Conservation (phyloP, 2,329 filamentous ascomycete genomes). For the Botrytis hyacinthi region DNA sequence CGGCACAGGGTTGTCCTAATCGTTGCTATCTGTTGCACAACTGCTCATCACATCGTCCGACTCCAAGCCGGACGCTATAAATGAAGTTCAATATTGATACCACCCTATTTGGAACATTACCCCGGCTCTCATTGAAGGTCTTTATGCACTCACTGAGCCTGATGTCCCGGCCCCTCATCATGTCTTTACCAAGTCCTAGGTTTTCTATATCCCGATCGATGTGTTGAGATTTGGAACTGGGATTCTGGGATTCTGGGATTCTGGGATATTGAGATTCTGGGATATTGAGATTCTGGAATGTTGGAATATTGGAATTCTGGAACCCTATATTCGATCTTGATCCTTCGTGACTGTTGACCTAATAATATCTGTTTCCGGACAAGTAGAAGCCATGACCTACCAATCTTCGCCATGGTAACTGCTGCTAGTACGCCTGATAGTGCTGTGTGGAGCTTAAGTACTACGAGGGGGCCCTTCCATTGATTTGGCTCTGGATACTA, state of each 20-base stretch:
- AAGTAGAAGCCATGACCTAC: not conserved
- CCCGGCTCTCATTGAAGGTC: not conserved
- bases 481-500: slow-evolving; percentile 6
- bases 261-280: not conserved
- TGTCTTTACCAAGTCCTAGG: slow-evolving; percentile 3
- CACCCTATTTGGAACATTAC: not conserved
- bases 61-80: not conserved
- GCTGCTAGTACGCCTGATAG: not conserved
- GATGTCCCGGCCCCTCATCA: not conserved
- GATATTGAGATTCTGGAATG: not conserved
- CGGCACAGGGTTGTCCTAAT: not conserved
- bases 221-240: not conserved
- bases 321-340: not conserved
- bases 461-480: not conserved
- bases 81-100: not conserved
- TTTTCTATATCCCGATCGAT: not conserved
- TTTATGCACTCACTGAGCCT: not conserved
- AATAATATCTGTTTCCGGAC: not conserved
- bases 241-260: not conserved
- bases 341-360: not conserved
- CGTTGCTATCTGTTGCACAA: not conserved
- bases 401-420: not conserved
- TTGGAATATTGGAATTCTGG: not conserved
- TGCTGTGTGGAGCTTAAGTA: not conserved
- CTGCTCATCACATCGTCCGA: not conserved